Evolutionary conservation across 108 stramenopile genomes (phyloP).

Genomic region (Ochromonas danica): DNA sequence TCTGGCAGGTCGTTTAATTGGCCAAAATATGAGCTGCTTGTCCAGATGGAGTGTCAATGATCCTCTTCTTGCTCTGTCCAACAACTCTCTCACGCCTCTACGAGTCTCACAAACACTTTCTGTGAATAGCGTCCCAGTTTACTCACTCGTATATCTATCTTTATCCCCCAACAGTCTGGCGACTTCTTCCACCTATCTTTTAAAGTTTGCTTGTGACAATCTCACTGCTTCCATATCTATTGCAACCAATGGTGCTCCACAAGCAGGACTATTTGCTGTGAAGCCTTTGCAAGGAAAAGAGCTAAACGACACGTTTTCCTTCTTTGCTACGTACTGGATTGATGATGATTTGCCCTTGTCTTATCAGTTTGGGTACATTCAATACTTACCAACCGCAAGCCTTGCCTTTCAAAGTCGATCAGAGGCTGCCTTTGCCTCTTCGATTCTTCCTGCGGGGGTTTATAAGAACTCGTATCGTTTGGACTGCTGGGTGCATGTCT

Average conservation of each 20-base stretch:
- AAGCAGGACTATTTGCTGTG: neutral
- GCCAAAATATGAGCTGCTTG: neutral
- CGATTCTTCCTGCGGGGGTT: neutral
- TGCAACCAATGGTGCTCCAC: slow-evolving; percentile 3
- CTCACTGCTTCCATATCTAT: slow-evolving; percentile 29
- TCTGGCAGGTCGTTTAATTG: neutral
- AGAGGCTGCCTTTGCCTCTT: slow-evolving; percentile 9
- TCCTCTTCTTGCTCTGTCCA: neutral
- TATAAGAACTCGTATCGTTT: slow-evolving; percentile 17
- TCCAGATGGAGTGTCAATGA: neutral
- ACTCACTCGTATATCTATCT: slow-evolving; percentile 1
- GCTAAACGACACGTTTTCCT: neutral
- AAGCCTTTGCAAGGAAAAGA: slow-evolving; percentile 6
- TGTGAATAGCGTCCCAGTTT: slow-evolving; percentile 17
- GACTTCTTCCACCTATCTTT: neutral
- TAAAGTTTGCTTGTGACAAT: slow-evolving; percentile 12
- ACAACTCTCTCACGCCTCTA: neutral
- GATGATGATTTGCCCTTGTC: slow-evolving; percentile 28
- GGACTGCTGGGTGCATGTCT: slow-evolving; percentile 5
- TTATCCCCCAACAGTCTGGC: slow-evolving; percentile 10
- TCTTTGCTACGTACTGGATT: neutral
- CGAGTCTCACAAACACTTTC: neutral
- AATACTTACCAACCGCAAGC: neutral
- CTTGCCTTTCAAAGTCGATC: slow-evolving; percentile 25
- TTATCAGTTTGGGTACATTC: slow-evolving; percentile 28